These are phyloP conservation scores for Coemansia sp. DNA, from an alignment of 192 early-diverging fungal species.

Conservation along the genomic window DNA sequence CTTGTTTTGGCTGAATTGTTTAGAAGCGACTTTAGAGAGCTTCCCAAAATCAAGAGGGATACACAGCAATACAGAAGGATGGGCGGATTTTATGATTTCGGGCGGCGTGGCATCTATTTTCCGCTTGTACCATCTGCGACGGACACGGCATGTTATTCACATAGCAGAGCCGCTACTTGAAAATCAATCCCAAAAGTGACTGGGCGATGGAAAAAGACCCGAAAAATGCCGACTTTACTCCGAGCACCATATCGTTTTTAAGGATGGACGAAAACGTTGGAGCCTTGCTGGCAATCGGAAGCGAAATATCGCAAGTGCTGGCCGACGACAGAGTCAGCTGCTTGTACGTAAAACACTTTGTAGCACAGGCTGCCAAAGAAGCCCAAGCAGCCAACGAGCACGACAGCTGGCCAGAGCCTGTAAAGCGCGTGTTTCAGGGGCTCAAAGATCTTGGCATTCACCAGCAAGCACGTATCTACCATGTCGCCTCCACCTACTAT, in stretches of 20 bases:
- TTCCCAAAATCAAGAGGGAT: no score
- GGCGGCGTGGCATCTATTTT: no score
- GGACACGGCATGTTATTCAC: no score
- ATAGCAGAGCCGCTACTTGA: no score
- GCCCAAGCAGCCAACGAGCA: not conserved
- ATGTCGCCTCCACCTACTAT: constrained; percentile 77
- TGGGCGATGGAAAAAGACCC: not conserved
- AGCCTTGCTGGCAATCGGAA: constrained; percentile 16
- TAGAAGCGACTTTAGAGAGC: no score
- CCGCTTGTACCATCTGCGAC: no score
- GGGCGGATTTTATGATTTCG: no score
- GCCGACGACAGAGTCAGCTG: constrained; percentile 6
- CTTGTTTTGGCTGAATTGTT: no score
- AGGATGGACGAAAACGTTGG: not conserved
- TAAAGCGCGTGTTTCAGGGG: constrained; percentile 14
- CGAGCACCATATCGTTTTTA: not conserved
- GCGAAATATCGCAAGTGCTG: constrained; percentile 21
- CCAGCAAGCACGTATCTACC: constrained; percentile 57
- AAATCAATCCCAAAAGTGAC: no score
- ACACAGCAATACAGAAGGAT: no score
- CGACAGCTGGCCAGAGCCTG: constrained; percentile 5
- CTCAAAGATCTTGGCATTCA: constrained; percentile 12
- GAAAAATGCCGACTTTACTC: not conserved
- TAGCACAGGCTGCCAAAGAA: not conserved
- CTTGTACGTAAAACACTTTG: constrained; percentile 21